Percentiles rank a stretch among this genome's conserved stretches.
Conservation (phyloP, 352 stramenopile genomes). For the Phytophthora pini region DNA sequence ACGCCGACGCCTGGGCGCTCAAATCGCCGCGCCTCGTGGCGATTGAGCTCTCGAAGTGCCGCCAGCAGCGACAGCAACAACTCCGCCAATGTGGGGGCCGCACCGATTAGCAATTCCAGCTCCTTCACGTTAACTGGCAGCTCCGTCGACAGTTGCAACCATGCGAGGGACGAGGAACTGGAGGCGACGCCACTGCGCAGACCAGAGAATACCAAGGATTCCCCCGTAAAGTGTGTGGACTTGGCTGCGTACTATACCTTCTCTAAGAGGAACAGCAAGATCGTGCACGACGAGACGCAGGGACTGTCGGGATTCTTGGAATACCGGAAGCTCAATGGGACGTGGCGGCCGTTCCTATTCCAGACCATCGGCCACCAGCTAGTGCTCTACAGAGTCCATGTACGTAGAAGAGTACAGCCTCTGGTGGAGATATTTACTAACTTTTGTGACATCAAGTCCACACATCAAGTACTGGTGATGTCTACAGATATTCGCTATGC, state of each 20-base stretch:
- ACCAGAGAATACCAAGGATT: conserved; percentile 13
- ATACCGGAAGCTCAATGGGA: conserved; percentile 74
- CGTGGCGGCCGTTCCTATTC: conserved; percentile 80
- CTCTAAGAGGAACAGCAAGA: conserved; percentile 53
- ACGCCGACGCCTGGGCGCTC: conserved; percentile 10
- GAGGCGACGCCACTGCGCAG: conserved; percentile 9
- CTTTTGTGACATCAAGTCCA: conserved; percentile 37
- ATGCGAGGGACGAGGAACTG: conserved; percentile 9
- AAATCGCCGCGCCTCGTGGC: conserved; percentile 11
- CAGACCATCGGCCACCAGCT: conserved; percentile 75
- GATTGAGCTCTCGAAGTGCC: conserved; percentile 22
- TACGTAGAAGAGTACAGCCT: conserved; percentile 32
- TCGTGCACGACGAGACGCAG: conserved; percentile 50
- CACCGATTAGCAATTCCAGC: conserved; percentile 39
- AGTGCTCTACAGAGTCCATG: conserved; percentile 74
- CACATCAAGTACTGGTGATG: conserved; percentile 77
- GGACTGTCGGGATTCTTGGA: conserved; percentile 69
- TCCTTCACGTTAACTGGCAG: conserved; percentile 24
- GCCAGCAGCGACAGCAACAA: conserved; percentile 32
- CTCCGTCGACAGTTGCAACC: conserved; percentile 17
- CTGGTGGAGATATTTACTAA: conserved; percentile 3
- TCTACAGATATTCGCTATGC: conserved; percentile 71
- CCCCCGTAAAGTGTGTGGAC: conserved; percentile 43
- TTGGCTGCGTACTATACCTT: conserved; percentile 75
- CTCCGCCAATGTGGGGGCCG: conserved; percentile 19